Conservation (phyloP, 2,329 filamentous ascomycete genomes). For the Microsporum audouinii region DNA sequence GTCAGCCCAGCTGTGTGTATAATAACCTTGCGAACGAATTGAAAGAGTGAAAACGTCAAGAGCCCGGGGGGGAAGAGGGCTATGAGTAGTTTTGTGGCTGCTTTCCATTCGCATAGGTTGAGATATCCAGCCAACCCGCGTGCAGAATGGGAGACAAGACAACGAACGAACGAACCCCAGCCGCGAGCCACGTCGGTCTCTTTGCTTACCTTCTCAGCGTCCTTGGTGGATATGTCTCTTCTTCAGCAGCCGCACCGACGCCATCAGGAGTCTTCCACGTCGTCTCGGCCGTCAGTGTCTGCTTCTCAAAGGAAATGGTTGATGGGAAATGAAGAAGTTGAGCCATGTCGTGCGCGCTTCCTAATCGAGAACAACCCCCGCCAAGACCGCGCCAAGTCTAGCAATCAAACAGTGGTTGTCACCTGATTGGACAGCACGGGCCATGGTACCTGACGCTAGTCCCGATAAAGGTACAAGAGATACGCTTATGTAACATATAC, state of each 20-base stretch:
- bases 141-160: background rate
- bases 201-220: background rate
- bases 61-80: background rate
- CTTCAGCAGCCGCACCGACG: background rate
- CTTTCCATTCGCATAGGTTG: background rate
- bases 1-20: background rate
- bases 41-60: background rate
- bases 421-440: background rate
- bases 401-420: background rate
- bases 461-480: background rate
- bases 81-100: background rate
- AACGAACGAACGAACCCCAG: background rate
- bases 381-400: background rate
- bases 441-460: background rate
- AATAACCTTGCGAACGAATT: background rate
- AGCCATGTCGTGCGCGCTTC: background rate
- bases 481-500: background rate
- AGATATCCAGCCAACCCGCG: constrained; percentile 1
- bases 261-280: background rate
- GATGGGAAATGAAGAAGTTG: background rate
- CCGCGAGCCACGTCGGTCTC: background rate
- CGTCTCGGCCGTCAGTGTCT: background rate
- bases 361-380: background rate
- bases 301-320: background rate
- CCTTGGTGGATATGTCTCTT: background rate